Conservation (phyloP, 148 eudicot genomes). For the Nepenthes mirabilis region DNA sequence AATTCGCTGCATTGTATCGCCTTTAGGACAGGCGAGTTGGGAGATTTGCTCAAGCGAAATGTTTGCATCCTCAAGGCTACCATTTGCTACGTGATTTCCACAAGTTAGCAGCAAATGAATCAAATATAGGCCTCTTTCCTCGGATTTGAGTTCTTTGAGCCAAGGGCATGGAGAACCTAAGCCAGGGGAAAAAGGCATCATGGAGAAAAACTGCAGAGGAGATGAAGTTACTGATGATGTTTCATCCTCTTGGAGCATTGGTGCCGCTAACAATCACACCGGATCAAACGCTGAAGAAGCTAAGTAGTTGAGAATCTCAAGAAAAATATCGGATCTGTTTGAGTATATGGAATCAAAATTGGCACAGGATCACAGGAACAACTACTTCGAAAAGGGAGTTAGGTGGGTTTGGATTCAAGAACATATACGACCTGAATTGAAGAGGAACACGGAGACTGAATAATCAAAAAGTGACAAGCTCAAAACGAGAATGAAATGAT, state of each 20-base stretch:
- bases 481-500: no score
- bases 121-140: conserved; percentile 55
- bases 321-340: no score
- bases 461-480: no score
- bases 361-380: no score
- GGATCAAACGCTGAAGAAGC: not conserved
- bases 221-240: conserved; percentile 45
- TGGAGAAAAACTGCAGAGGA: conserved; percentile 44
- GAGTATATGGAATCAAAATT: no score
- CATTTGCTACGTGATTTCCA: conserved; percentile 46
- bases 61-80: conserved; percentile 44
- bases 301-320: not conserved
- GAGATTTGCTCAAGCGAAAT: conserved; percentile 43
- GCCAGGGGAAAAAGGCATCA: conserved; percentile 50
- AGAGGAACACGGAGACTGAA: no score
- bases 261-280: not conserved
- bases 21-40: conserved; percentile 46
- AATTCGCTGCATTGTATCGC: conserved; percentile 72
- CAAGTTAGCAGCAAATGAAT: conserved; percentile 50
- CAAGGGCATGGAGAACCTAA: conserved; percentile 46
- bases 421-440: no score
- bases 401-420: no score
- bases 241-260: conserved; percentile 47
- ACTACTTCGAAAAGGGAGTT: no score
- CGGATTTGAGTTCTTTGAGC: conserved; percentile 51